phyloP scores from a whole-genome alignment of 345 rosid genomes.

The Microcos paniculata region DNA sequence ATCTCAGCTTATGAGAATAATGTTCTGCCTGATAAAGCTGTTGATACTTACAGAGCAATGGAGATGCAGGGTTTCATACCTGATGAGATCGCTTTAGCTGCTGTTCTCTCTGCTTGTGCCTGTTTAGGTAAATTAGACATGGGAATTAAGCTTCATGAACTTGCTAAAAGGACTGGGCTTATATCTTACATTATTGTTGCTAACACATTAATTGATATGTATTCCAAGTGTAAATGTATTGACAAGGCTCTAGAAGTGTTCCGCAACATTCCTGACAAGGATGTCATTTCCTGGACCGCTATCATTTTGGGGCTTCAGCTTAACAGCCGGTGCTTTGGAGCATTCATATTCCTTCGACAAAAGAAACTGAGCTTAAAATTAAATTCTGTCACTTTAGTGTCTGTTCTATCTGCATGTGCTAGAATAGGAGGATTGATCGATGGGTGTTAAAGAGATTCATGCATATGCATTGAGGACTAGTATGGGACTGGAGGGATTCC shows the following conservation, averaged over 20 bases:
- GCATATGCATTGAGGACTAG: constrained; percentile 60
- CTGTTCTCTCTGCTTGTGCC: constrained; percentile 68
- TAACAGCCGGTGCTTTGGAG: constrained; percentile 74
- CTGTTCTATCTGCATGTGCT: constrained; percentile 79
- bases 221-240: no score
- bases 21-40: constrained; percentile 52
- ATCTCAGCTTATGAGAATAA: constrained; percentile 71
- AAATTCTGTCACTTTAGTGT: constrained; percentile 61
- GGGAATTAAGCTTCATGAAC: no score
- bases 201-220: no score
- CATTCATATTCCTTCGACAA: constrained; percentile 60
- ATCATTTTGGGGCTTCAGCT: constrained; percentile 67
- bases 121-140: constrained; percentile 55
- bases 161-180: no score
- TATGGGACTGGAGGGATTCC: constrained; percentile 52
- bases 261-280: constrained; percentile 54
- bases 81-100: constrained; percentile 67
- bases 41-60: constrained; percentile 59
- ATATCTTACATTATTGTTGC: no score
- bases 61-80: constrained; percentile 48
- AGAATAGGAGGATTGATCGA: no score
- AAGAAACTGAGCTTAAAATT: constrained; percentile 62
- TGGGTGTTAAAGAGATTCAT: constrained; percentile 83
- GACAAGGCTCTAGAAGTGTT: no score
- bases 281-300: constrained; percentile 86